A percentile compares a stretch with the other conserved stretches of the same genome.
These are phyloP conservation scores for Calvatia gigantea DNA, from an alignment of 768 basidiomycete species.

Conservation along the genomic window DNA sequence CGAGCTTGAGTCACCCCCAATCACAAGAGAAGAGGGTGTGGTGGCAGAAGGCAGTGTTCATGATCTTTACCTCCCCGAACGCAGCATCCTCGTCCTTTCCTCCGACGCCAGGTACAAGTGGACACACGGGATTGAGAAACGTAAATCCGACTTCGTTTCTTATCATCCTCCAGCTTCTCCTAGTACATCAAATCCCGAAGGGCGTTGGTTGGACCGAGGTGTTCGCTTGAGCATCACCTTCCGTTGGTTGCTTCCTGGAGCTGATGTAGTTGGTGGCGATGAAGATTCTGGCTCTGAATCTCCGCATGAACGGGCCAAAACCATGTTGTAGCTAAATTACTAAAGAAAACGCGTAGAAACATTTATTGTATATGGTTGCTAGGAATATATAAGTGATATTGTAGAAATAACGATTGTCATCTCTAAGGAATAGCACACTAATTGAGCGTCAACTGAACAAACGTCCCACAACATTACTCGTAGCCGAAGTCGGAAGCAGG, in stretches of 20 bases:
- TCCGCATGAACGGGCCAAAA: too few relatives aligned
- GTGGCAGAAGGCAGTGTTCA: constrained; percentile 22
- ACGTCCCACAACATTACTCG: too few relatives aligned
- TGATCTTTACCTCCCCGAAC: constrained; percentile 70
- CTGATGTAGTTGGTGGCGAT: constrained; percentile 68
- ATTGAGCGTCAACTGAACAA: too few relatives aligned
- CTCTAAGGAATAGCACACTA: too few relatives aligned
- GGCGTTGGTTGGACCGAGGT: constrained; percentile 46
- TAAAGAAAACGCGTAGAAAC: too few relatives aligned
- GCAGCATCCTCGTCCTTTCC: constrained; percentile 75
- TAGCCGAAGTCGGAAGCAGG: too few relatives aligned
- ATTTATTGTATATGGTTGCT: too few relatives aligned
- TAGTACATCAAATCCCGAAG: constrained; percentile 4
- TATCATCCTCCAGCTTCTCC: neutral
- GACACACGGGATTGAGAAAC: constrained; percentile 82
- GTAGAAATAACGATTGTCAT: too few relatives aligned
- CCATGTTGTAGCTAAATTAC: too few relatives aligned
- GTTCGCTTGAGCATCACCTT: constrained; percentile 79
- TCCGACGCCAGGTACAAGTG: constrained; percentile 82
- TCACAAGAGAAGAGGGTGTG: neutral
- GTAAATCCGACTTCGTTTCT: constrained; percentile 58
- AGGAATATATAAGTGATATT: too few relatives aligned
- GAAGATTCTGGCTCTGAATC: neutral
- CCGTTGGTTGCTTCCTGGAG: constrained; percentile 82
- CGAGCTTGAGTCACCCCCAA: neutral